Evolutionary conservation across 2,329 filamentous ascomycete genomes (phyloP).

Genomic region (Cladosporium sp.): DNA sequence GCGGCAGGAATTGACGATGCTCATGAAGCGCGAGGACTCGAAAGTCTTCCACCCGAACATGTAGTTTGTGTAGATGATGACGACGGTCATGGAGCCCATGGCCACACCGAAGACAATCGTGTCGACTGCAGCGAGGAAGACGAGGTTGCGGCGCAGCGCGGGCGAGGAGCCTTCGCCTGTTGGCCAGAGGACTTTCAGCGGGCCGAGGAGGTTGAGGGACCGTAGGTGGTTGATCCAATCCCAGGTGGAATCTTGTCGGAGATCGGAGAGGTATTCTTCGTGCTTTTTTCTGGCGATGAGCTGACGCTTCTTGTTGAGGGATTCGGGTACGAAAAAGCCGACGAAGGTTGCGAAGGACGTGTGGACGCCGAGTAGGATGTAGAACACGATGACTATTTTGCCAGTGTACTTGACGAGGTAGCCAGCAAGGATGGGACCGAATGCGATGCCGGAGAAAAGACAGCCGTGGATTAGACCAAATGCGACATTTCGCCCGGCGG

Average conservation of each 20-base stretch:
- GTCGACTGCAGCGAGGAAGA: conserved; percentile 75
- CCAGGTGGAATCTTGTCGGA: conserved; percentile 27
- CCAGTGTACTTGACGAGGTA: conserved; percentile 74
- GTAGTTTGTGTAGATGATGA: conserved; percentile 77
- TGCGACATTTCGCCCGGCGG: conserved; percentile 70
- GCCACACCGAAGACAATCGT: conserved; percentile 75
- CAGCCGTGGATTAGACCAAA: conserved; percentile 90
- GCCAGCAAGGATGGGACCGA: conserved; percentile 77
- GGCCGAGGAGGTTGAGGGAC: conserved; percentile 63
- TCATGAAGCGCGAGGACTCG: conserved; percentile 76
- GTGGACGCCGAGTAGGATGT: conserved; percentile 70
- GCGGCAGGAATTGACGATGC: conserved; percentile 69
- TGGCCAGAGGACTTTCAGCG: conserved; percentile 73
- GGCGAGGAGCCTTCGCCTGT: conserved; percentile 57
- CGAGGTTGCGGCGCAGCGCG: conserved; percentile 70
- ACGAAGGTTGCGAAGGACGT: conserved; percentile 68
- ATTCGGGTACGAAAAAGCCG: conserved; percentile 73
- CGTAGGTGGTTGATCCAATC: conserved; percentile 43
- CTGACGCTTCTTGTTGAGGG: conserved; percentile 69
- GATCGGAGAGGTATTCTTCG: conserved; percentile 26
- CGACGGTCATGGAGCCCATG: conserved; percentile 74
- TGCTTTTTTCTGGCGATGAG: conserved; percentile 65
- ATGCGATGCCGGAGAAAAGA: conserved; percentile 80
- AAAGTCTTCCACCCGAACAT: conserved; percentile 78
- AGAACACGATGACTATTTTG: conserved; percentile 76